Base-by-base conservation (phyloP, 2,329 filamentous ascomycete genomes). In the Diplodia corticola region DNA sequence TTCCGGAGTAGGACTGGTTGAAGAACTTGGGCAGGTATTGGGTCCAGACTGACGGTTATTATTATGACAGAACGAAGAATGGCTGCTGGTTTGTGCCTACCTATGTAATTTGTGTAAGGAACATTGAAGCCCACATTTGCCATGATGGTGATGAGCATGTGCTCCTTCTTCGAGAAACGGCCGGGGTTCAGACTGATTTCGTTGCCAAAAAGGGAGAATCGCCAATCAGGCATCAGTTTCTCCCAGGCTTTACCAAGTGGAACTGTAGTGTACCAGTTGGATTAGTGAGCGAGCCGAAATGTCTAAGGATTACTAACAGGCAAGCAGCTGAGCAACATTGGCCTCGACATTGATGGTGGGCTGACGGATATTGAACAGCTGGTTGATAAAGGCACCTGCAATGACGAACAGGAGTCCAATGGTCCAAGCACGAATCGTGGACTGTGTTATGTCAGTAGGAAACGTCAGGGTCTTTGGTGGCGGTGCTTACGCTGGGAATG, bases 61-160 rank as follows among this genome's bases (percentile, higher is more conserved):
- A 48, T 37, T 44, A n/a, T 20, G 9, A 9, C 13, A 30, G 5
- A 17, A 12, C 2, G 2, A 12, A 3, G 0, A 63, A 24, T 7
- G 13, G 1, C 2, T 24, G 1, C 20, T 17, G 3, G 12, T 1
- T 10, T 1, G 7, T 12, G 5, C 60, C 13, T 46, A 64, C 61
- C n/a, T 55, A 85, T 81, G 68, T 81, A 80, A 71, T 81, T 76
- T 0, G 83, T 84, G 69, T 85, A 85, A 0, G 83, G 83, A 15
- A 78, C 72, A 26, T 77, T 78, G 70, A 77, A 80, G 13, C 82
- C 81, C 13, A 84, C 67, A 15, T 59, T 68, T 4, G 68, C 88
- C 75, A 91, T 91, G 74, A 89, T 82, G 71, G 89, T 91, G 77
- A 91, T 91, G 0, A 88, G 88, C 0, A 69, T 69, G 26, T 69